Evolutionary conservation across 768 basidiomycete species (phyloP), one percentile per base, ranked within the genome.

Genomic region (Termitomyces sp.): DNA sequence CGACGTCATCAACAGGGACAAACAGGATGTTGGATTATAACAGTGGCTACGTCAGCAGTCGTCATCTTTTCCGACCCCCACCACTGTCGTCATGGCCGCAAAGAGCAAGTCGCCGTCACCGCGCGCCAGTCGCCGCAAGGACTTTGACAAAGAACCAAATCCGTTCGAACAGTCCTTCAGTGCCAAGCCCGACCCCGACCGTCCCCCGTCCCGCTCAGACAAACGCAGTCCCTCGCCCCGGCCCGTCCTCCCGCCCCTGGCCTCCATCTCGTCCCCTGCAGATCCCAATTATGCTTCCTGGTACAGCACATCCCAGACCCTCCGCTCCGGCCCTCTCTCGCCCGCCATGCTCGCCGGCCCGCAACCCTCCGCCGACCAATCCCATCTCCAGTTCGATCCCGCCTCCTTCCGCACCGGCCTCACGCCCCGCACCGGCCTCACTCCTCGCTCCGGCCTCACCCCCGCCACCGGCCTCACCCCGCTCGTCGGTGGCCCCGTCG

Each of bases 271-370:
- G 1, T 89, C 90, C 9, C 86, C 87, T 9, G 78, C 85, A 12
- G 87, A 85, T 63, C 73, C 76, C 11, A n/a, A 82, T 53, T 91
- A 67, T 80, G 81, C 63, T 0, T 9, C 41, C 67, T 94, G 93
- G 91, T 81, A 78, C 69, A 79, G 82, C 44, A 72, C 81, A 15
- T 68, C 67, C 47, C 69, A 85, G 45, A 95, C 93, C 2, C 84
- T 98, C 36, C 87, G 96, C 48, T 83, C 95, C 0, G 96, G 95
- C 4, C 96, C 96, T 1, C 87, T 98, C 56, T 94, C 92, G 6
- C 96, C 96, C 33, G 95, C 96, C 56, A 96, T 98, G 93, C 87
- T 97, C 60, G 86, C 92, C 30, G 96, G 91, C 9, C 95, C 94
- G 4, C 87, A 85, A 70, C 79, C 78, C 49, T 64, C 75, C 54